A percentile compares a stretch with the other conserved stretches of the same genome.
Evolutionary conservation across 345 rosid species (phyloP).

Genomic region (Lepidium aucheri): DNA sequence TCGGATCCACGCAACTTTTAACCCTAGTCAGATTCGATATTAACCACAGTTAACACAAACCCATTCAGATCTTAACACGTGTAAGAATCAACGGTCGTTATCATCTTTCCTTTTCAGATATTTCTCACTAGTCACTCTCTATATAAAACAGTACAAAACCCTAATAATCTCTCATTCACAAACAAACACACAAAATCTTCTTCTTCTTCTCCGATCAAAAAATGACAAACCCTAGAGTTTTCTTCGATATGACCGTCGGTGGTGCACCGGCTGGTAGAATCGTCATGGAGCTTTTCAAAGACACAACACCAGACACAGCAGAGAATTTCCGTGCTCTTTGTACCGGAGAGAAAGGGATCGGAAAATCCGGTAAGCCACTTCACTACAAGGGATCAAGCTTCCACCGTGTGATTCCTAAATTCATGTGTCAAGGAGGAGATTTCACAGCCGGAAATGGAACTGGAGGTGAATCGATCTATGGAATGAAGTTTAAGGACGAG

Average conservation of each 20-base stretch:
- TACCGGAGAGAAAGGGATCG: conserved; percentile 52
- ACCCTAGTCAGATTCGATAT: conserved; percentile 16
- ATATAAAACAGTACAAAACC: conserved; percentile 17
- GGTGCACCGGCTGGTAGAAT: conserved; percentile 33
- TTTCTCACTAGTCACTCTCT: conserved; percentile 3
- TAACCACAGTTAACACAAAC: conserved; percentile 18
- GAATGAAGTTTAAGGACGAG: conserved; percentile 51
- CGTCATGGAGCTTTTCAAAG: conserved; percentile 53
- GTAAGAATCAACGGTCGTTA: background rate
- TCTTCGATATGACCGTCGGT: conserved; percentile 43
- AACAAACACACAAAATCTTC: background rate
- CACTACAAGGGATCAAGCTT: conserved; percentile 63
- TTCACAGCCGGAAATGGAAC: conserved; percentile 59
- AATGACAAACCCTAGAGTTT: conserved; percentile 42
- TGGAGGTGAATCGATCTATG: conserved; percentile 70
- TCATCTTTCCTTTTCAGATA: background rate
- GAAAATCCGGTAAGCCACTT: conserved; percentile 43
- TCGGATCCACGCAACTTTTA: conserved; percentile 26
- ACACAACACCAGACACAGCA: conserved; percentile 36
- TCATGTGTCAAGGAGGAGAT: conserved; percentile 78
- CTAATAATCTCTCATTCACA: conserved; percentile 19
- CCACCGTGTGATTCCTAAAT: conserved; percentile 60
- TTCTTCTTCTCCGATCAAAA: background rate
- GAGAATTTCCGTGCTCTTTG: conserved; percentile 72
- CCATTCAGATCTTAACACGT: background rate